Evolutionary conservation across 176 grass and related monocot species (phyloP), one percentile per base, ranked within the genome.

Genomic region (Areca catechu): DNA sequence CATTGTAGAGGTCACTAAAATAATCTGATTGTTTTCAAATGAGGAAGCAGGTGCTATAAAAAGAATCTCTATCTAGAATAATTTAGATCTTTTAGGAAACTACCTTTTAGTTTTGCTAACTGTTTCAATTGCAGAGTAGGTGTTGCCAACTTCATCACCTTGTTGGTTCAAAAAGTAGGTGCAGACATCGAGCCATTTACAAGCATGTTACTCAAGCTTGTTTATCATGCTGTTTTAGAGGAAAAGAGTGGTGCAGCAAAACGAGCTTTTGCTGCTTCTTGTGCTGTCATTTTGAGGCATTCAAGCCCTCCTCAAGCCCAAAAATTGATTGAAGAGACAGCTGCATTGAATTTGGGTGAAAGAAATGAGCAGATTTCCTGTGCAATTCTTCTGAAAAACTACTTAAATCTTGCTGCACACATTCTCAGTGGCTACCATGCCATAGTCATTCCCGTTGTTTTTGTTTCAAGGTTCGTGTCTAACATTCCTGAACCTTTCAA

Each of bases 71-170:
- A 12, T 12, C 34, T 10, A 43, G 34, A 43, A 43, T 43, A 43
- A 14, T 43, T 43, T 43, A 43, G 34, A 2, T 43, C 34, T 43
- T 43, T 43, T 43, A 43, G 10, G 34, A 43, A 43, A 43, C 34
- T 2, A 43, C 34, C 9, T 43, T 43, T 43, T 43, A 7, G 10
- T 43, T 43, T 43, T 43, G 34, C 34, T 43, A 43, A 43, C 34
- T 43, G 34, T 43, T 43, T 43, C 34, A 43, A 43, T 14, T 67
- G 51, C 80, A 96, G 92, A 65, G 83, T 96, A 22, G 92, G 92
- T 68, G 83, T 96, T 80, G 92, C 92, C 65, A 96, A 61, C 66
- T 96, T 96, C 57, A 87, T 96, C 68, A 90, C 80, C 63, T 76
- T 96, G 63, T 76, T 96, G 71, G 85, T 87, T 43, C 86, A 96